Evolutionary conservation across 2,329 filamentous ascomycete genomes (phyloP), one percentile per base, ranked within the genome.

Genomic region (Tothia fuscella): DNA sequence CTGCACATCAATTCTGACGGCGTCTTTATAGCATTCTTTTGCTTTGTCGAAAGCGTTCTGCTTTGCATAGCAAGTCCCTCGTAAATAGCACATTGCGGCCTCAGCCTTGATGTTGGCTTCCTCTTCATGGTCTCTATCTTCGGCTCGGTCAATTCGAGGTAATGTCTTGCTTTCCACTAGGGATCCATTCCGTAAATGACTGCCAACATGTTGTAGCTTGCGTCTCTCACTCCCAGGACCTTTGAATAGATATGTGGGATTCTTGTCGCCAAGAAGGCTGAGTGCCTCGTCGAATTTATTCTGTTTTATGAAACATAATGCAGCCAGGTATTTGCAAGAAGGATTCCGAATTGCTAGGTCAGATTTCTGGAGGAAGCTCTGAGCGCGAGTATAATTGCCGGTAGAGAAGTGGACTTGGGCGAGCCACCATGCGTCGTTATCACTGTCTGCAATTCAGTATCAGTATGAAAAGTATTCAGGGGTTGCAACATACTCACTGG

Each of bases 21-120:
- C 91, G 53, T 93, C 86, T 65, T 95, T 96, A 71, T 96, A 98
- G 65, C 91, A 96, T 54, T 96, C 88, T 60, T 95, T 95, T 40
- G 91, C 91, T 25, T 87, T 80, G 58, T 98, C 91, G 53, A 96
- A 96, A 20, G 89, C 84, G 60, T 96, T 98, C 59, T 94, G 85
- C 62, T 94, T 94, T 5, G 91, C 88, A 58, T 87, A 95, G 68
- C 93, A 96, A 38, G 94, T 73, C 4, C 91, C 91, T 19, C 91
- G 74, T 40, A 98, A 66, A 58, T 93, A 94, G 65, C 91, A 98
- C 88, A 98, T 98, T 55, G 82, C 86, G 0, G 91, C 91, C 63
- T 98, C 89, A 53, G 91, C 93, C 46, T 85, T 80, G 45, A 93
- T 70, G 56, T 82, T 85, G 31, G 73, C 75, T 6, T 74, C 70